Evolutionary conservation across 2,329 filamentous ascomycete genomes (phyloP), one percentile per base, ranked within the genome.

Genomic region (Drechslera avenae): DNA sequence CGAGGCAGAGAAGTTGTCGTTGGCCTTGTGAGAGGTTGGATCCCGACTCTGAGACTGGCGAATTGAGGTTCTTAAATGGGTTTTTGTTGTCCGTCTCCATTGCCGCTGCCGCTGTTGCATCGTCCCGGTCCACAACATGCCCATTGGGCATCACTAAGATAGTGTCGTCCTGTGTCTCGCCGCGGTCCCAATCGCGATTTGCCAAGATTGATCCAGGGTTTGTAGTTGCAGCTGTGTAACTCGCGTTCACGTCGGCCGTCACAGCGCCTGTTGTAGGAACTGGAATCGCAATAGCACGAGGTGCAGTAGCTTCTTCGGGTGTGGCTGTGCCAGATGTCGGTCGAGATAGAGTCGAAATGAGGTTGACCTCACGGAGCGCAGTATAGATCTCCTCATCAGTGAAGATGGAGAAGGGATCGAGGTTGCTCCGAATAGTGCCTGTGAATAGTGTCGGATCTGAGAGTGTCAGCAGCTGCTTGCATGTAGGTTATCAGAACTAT

Each of bases 1-100:
- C 94, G 8, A 99, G 85, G 70, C 94, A 99, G 48, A 99, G 80
- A 8, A 99, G 86, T 74, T 99, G 94, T 6, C 94, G 86, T 73
- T 99, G 94, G 39, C 94, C 94, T 74, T 99, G 94, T 0, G 93
- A 97, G 9, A 99, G 82, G 67, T 99, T 99, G 56, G 88, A 88
- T 39, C 94, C 94, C 0, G 92, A 97, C 71, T 97, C 94, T 1
- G 89, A 85, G 32, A 99, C 89, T 0, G 87, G 78, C 1, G 90
- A 94, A 23, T 86, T 85, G 28, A 99, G 84, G 68, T 96, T 92
- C 36, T 88, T 81, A 83, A 99, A 97, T 51, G 96, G 79, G 72
- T 97, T 99, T 76, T 95, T 96, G 81, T 99, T 99, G 46, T 89
- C 87, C 13, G 83, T 73, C 7, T 83, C 64, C 35, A 66, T 61